Evolutionary conservation across 768 basidiomycete species (phyloP), one percentile per base, ranked within the genome.

Genomic region (Lepiota venenata): DNA sequence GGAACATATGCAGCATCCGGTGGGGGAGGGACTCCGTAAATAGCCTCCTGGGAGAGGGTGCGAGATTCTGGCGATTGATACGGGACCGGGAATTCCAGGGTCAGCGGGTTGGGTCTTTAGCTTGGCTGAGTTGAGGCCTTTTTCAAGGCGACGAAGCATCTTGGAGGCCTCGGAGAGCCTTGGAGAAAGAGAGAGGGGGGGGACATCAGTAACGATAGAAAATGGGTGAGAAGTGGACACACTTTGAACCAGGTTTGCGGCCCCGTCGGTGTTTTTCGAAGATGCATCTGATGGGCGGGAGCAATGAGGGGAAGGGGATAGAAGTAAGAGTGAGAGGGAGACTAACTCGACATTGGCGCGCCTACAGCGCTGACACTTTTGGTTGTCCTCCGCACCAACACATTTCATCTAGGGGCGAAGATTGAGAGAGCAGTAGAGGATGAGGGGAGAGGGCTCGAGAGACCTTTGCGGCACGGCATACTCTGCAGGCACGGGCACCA

Each of bases 191-290:
- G 56, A 49, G 42, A 42, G 18, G 10, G 22, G 15, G 20, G 14
- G 38, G 36, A 63, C 47, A 45, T 62, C 57, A 15, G 57, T 40
- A 36, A 43, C 49, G 27, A 20, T 29, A 46, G n/a, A 36, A 35
- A 39, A 54, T 32, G 32, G 32, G 6, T 2, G 32, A 52, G 35
- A 46, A 56, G 57, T 54, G 52, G 56, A 56, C 42, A 69, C 76
- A 93, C 91, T 93, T 93, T 71, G 91, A 92, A 61, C 91, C 91
- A 15, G 91, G 91, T 63, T 93, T 93, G 53, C 91, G 82, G 40
- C 91, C 91, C 32, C 91, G 84, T 50, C 91, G 82, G 69, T 93
- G 91, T 68, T 93, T 93, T 73, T 93, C 91, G 61, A 93, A 93
- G 32, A 91, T 60, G 63, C 91, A 92, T 56, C 89, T 91, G 62